Evolutionary conservation across 116 monocot species (phyloP), one percentile per base, ranked within the genome.

Genomic region (Thalassia testudinum): DNA sequence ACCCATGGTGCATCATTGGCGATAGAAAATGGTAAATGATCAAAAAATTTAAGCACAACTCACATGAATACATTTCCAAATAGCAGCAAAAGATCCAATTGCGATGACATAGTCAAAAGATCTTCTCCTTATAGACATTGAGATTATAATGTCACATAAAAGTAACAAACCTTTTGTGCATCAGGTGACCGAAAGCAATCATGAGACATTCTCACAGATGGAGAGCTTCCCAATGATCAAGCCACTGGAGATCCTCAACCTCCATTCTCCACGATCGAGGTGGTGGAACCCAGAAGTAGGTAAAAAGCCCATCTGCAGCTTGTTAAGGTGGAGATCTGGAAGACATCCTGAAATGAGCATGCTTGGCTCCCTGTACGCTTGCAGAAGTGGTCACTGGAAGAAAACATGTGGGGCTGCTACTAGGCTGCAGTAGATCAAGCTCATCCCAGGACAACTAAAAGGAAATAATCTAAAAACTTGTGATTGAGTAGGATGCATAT

Each of bases 291-390:
- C 80, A 12, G 72, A 18, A 43, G 45, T 5, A 40, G 66, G 76
- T 52, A 84, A 62, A 53, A 78, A 54, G 59, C 75, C 80, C 52
- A 72, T 27, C 65, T 80, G 83, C 77, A 83, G 76, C 48, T 78
- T 83, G 66, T 57, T 71, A 38, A 78, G 51, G 59, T 83, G 83
- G 67, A 83, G 75, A 74, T 83, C 70, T 62, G 77, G 66, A 42
- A 51, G 77, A 74, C 60, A 70, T 43, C 62, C 77, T 72, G 50
- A 75, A 72, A 54, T 78, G 79, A 77, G 70, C 65, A 75, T 90
- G 90, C 90, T 84, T 90, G 90, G 90, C 75, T 90, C 90, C 90
- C 90, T 90, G 90, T 90, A 84, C 84, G 78, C 80, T 72, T 73
- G 67, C 81, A 65, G 79, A 72, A 65, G 78, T 59, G 66, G 67